Evolutionary conservation across 1,284 basidiomycete species (phyloP), one percentile per base, ranked within the genome.

Genomic region (Apiotrichum laibachii): DNA sequence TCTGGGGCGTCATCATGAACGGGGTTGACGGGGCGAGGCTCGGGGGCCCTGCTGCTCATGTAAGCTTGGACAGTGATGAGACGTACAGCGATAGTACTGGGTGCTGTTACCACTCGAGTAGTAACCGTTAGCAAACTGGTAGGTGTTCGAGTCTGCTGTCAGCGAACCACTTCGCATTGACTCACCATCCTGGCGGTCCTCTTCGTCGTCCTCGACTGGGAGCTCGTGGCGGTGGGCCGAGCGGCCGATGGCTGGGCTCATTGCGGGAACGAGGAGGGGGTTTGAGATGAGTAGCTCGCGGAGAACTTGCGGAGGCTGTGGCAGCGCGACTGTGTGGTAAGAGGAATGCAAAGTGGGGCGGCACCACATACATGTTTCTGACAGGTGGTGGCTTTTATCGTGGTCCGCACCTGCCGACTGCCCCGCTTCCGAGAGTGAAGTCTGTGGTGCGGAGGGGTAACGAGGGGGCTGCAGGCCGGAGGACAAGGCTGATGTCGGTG

Each of bases 331-430:
- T 31, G 11, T 13, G 45, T 22, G 49, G 34, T 19, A 22, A 13
- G 49, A 35, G 5, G 10, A 31, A 46, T 13, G 15, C 45, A 46
- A 22, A 45, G 21, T 9, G 21, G 5, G 18, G 43, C n/a, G 10
- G 10, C 10, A 18, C 18, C 2, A 33, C 47, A 19, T 21, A 49
- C 47, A 49, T 21, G 33, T 7, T 35, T 35, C 47, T 19, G 47
- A 18, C 15, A 49, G 12, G 6, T 49, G 47, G 47, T 49, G 47
- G 47, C 47, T 49, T 49, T 49, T 49, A 49, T 49, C n/a, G 10
- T 16, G 22, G 12, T 33, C 26, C 7, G 45, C 26, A 9, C 9
- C 33, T 35, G 47, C n/a, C 10, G 47, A 19, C 34, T 7, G 12
- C 13, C n/a, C 15, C 11, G 47, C 33, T 11, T 49, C 47, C 11